A percentile compares a stretch with the other conserved stretches of the same genome.
phyloP scores from a whole-genome alignment of 2,329 filamentous ascomycete species.

The Sporothrix phasma region DNA sequence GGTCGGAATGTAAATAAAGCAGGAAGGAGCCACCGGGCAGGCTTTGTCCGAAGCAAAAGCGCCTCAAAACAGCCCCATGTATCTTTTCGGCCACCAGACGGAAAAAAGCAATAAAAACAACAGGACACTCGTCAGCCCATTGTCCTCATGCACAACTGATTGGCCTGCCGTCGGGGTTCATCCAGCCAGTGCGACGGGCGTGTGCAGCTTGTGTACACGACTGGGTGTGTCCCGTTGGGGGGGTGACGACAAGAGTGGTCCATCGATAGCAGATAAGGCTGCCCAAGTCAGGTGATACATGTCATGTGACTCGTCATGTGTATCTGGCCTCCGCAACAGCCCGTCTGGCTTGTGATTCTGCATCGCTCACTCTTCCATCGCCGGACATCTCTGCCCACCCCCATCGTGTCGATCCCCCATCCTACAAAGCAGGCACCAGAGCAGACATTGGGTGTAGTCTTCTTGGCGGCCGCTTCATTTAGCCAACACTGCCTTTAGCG shows the following conservation, averaged over 20 bases:
- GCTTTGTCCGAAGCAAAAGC: background rate
- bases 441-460: background rate
- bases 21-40: conserved; percentile 3
- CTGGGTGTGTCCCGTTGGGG: conserved; percentile 9
- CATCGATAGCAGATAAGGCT: background rate
- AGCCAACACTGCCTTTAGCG: background rate
- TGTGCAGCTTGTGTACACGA: conserved; percentile 4
- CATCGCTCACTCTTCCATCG: background rate
- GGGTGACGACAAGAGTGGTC: conserved; percentile 11
- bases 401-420: conserved; percentile 1
- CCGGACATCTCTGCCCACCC: background rate
- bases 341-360: conserved; percentile 7
- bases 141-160: conserved; percentile 9
- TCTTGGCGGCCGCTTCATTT: background rate
- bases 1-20: conserved; percentile 2
- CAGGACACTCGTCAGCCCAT: background rate
- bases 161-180: conserved; percentile 1
- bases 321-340: too few relatives aligned
- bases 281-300: background rate
- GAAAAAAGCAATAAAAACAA: background rate
- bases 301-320: background rate
- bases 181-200: conserved; percentile 8
- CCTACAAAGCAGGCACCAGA: background rate
- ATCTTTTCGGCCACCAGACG: background rate
- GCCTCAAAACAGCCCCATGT: background rate